Percentiles rank a stretch among this genome's conserved stretches.
These are phyloP conservation scores for Stylosanthes scabra DNA, from an alignment of 331 rosid species.

Conservation along the genomic window DNA sequence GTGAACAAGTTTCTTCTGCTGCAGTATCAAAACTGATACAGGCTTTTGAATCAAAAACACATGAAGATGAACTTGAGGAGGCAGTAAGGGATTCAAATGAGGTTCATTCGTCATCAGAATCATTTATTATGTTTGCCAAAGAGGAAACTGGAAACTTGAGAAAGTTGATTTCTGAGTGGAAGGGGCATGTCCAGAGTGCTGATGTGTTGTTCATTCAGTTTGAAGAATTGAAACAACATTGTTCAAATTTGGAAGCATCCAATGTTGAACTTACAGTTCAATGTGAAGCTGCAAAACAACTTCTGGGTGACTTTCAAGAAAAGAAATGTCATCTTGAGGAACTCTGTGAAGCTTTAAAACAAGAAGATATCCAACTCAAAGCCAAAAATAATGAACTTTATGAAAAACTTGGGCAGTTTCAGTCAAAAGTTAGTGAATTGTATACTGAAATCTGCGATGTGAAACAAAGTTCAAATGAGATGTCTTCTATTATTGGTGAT, in stretches of 20 bases:
- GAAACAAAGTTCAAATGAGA: slow-evolving; percentile 62
- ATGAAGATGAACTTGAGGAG: slow-evolving; percentile 63
- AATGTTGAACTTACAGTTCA: slow-evolving; percentile 76
- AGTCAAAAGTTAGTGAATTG: slow-evolving; percentile 63
- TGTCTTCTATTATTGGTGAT: slow-evolving; percentile 59
- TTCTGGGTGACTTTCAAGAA: slow-evolving; percentile 57
- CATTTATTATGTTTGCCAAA: slow-evolving; percentile 49
- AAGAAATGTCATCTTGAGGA: slow-evolving; percentile 61
- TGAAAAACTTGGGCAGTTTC: slow-evolving; percentile 62
- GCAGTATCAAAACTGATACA: slow-evolving; percentile 78
- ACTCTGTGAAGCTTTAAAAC: slow-evolving; percentile 58
- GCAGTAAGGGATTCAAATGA: slow-evolving; percentile 50
- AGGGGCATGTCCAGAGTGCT: slow-evolving; percentile 59
- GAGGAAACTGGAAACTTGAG: slow-evolving; percentile 64
- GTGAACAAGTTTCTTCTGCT: slow-evolving; percentile 56
- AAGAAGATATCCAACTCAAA: slow-evolving; percentile 49
- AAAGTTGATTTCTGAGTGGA: slow-evolving; percentile 60
- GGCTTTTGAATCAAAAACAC: slow-evolving; percentile 77
- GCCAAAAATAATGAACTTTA: slow-evolving; percentile 57
- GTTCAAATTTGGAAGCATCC: slow-evolving; percentile 65
- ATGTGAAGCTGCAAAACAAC: slow-evolving; percentile 69
- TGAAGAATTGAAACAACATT: slow-evolving; percentile 68
- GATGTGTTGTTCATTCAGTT: slow-evolving; percentile 56
- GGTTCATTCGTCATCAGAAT: slow-evolving; percentile 48
- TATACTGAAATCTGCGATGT: slow-evolving; percentile 56